Evolutionary conservation across 2,329 filamentous ascomycete species (phyloP).

Genomic region (Helotiales sp.): DNA sequence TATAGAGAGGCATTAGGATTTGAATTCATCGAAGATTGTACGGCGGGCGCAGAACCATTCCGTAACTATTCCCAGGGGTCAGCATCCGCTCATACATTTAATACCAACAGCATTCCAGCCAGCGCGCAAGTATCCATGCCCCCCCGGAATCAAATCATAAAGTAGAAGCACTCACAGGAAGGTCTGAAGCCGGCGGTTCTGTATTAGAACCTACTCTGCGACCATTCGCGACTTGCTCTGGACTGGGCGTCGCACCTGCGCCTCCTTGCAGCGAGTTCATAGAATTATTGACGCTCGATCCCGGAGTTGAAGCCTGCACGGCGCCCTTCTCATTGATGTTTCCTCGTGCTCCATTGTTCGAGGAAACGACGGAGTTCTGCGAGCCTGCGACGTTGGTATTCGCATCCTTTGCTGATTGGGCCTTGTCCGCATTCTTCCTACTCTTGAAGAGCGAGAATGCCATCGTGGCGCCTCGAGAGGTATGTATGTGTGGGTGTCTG

Average conservation of each 20-base stretch:
- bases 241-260: conserved; percentile 39
- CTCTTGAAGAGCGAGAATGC: conserved; percentile 79
- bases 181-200: conserved; percentile 42
- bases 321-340: conserved; percentile 58
- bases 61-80: conserved; percentile 51
- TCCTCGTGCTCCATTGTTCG: conserved; percentile 39
- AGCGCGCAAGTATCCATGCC: neutral
- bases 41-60: conserved; percentile 51
- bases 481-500: conserved; percentile 28
- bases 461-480: conserved; percentile 56
- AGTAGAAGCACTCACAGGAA: conserved; percentile 45
- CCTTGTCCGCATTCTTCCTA: conserved; percentile 74
- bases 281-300: conserved; percentile 49
- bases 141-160: neutral
- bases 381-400: conserved; percentile 36
- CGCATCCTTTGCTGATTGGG: conserved; percentile 40
- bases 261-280: conserved; percentile 68
- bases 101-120: neutral
- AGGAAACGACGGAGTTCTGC: conserved; percentile 55
- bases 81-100: conserved; percentile 10
- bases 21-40: conserved; percentile 42
- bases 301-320: conserved; percentile 75
- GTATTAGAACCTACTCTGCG: conserved; percentile 56
- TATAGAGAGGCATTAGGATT: conserved; percentile 82
- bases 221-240: conserved; percentile 54